Evolutionary conservation across 495 filamentous ascomycete species (phyloP).

Genomic region (Tetracladium setigerum): DNA sequence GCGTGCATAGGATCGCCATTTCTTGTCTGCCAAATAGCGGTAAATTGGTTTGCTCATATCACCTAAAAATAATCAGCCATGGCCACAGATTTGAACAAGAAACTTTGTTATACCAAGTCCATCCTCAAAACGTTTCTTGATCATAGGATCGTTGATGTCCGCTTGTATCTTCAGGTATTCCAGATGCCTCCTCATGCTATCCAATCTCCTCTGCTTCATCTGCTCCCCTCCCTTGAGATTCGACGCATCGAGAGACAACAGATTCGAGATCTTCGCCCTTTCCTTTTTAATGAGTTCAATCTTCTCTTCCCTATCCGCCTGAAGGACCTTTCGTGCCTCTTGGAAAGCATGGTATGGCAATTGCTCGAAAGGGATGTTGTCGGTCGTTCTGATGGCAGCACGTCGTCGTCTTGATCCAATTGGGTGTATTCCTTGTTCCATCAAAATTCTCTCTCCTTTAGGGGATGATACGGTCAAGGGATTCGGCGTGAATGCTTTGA

Average conservation of each 20-base stretch:
- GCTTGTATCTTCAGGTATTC: constrained; percentile 81
- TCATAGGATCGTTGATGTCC: constrained; percentile 90
- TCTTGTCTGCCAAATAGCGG: constrained; percentile 74
- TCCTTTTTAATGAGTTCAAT: constrained; percentile 50
- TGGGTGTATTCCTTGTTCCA: constrained; percentile 48
- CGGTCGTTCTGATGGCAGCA: constrained; percentile 59
- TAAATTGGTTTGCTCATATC: constrained; percentile 98
- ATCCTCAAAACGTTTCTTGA: constrained; percentile 94
- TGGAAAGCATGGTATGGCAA: constrained; percentile 96
- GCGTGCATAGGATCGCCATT: constrained; percentile 78
- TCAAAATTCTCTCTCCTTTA: constrained; percentile 52
- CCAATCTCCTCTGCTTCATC: constrained; percentile 55
- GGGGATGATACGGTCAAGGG: constrained; percentile 28
- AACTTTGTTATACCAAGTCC: constrained; percentile 57
- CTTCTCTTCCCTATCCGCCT: constrained; percentile 77
- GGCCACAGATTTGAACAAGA: neutral
- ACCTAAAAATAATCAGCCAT: constrained; percentile 41
- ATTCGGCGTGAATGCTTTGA: constrained; percentile 24
- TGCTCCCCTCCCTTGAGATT: constrained; percentile 49
- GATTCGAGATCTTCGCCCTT: constrained; percentile 42
- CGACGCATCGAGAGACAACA: constrained; percentile 51
- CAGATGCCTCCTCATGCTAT: constrained; percentile 64
- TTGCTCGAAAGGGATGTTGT: constrained; percentile 81
- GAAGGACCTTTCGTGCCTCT: constrained; percentile 78
- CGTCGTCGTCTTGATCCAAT: constrained; percentile 80